Conservation (phyloP, 2,329 filamentous ascomycete genomes). For the Sporothrix protearum region DNA sequence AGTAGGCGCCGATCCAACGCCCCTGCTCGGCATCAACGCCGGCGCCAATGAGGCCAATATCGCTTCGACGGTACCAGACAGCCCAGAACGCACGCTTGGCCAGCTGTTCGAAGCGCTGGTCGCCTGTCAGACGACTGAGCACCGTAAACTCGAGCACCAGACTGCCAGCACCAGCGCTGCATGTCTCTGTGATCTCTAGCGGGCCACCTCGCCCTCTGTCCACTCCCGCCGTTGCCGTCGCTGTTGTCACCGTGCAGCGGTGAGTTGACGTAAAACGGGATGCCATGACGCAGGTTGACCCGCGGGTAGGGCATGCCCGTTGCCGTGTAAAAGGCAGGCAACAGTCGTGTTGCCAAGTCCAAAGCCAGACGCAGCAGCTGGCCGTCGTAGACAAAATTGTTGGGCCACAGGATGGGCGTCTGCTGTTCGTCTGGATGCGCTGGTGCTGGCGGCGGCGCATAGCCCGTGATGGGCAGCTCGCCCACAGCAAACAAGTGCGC, state of each 20-base stretch:
- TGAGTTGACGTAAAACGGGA: slow-evolving; percentile 83
- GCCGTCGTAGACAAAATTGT: slow-evolving; percentile 78
- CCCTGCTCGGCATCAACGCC: slow-evolving; percentile 87
- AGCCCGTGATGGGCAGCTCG: slow-evolving; percentile 80
- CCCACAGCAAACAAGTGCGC: slow-evolving; percentile 91
- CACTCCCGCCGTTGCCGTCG: slow-evolving; percentile 30
- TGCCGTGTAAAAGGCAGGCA: slow-evolving; percentile 87
- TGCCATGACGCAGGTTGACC: slow-evolving; percentile 85
- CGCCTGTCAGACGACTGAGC: slow-evolving; percentile 80
- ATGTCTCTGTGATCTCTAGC: slow-evolving; percentile 87
- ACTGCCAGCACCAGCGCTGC: slow-evolving; percentile 93
- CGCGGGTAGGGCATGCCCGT: slow-evolving; percentile 93
- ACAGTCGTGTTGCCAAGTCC: slow-evolving; percentile 75
- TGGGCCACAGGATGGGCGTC: slow-evolving; percentile 64
- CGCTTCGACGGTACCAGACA: slow-evolving; percentile 85
- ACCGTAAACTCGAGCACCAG: slow-evolving; percentile 90
- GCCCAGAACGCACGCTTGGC: slow-evolving; percentile 95
- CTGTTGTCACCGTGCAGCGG: slow-evolving; percentile 60
- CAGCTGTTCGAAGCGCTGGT: slow-evolving; percentile 80
- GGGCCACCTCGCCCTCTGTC: slow-evolving; percentile 39
- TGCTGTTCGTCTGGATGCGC: slow-evolving; percentile 29
- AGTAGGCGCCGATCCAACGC: slow-evolving; percentile 80
- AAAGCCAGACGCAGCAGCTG: slow-evolving; percentile 85
- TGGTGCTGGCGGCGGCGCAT: slow-evolving; percentile 49
- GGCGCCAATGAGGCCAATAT: slow-evolving; percentile 81